These are phyloP conservation scores for Pseudisothecium myosuroides DNA, from an alignment of 225 moss, liverwort and hornwort genomes.

Conservation along the genomic window DNA sequence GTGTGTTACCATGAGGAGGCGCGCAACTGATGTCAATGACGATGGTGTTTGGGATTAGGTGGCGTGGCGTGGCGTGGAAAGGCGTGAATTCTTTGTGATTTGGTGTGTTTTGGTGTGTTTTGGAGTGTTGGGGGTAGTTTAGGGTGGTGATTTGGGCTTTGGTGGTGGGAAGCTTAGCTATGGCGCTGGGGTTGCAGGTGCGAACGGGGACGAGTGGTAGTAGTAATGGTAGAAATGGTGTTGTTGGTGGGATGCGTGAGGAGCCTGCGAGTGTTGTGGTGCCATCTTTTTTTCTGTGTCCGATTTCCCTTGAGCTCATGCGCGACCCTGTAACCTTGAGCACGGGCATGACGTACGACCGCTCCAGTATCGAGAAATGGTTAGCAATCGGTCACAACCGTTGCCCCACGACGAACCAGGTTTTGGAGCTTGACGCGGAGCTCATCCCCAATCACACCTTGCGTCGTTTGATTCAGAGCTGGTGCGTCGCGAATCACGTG, in stretches of 20 bases:
- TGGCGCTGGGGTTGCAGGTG: not conserved
- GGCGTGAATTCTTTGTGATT: not conserved
- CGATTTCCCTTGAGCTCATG: slow-evolving; percentile 85
- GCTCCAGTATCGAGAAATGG: slow-evolving; percentile 79
- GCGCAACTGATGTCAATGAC: not conserved
- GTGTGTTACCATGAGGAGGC: not conserved
- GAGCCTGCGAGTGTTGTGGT: not conserved
- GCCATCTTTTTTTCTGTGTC: slow-evolving; percentile 76
- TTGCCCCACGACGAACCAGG: slow-evolving; percentile 83
- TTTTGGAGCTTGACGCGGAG: slow-evolving; percentile 21
- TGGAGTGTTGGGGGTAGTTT: not conserved
- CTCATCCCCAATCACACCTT: slow-evolving; percentile 85
- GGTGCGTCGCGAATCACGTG: slow-evolving; percentile 64
- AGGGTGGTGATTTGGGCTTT: not conserved
- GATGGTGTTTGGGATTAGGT: not conserved
- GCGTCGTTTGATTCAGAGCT: slow-evolving; percentile 70
- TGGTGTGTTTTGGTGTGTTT: not conserved
- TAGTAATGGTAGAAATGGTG: not conserved
- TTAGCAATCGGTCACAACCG: slow-evolving; percentile 67
- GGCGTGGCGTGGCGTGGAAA: not conserved
- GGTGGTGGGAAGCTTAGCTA: not conserved
- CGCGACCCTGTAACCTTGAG: slow-evolving; percentile 77
- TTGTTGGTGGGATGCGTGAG: not conserved
- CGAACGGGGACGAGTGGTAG: not conserved
- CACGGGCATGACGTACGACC: slow-evolving; percentile 94